Evolutionary conservation across 164 flowering plant species (phyloP).

Genomic region (Euptelea pleiosperma): DNA sequence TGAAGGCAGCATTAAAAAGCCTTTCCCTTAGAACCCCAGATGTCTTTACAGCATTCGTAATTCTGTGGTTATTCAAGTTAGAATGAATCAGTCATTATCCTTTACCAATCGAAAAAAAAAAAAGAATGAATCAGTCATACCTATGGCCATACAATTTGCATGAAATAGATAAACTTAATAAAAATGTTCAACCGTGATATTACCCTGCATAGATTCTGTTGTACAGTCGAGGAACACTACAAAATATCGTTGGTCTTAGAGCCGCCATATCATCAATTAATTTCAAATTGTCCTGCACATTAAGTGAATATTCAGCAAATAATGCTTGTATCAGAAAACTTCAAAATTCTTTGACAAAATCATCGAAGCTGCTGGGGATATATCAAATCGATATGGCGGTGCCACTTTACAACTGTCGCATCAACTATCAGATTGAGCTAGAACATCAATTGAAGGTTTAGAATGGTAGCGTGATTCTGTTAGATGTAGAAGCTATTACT

Average conservation of each 20-base stretch:
- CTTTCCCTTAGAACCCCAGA: constrained; percentile 80
- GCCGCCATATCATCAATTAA: constrained; percentile 90
- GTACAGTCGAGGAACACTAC: constrained; percentile 93
- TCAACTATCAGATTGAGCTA: too few species aligned
- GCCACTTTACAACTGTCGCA: background rate
- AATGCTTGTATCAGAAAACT: background rate
- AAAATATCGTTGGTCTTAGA: constrained; percentile 84
- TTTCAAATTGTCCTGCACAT: constrained; percentile 84
- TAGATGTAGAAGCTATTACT: too few species aligned
- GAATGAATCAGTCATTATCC: too few species aligned
- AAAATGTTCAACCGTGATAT: background rate
- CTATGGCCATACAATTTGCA: constrained; percentile 1
- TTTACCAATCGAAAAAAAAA: too few species aligned
- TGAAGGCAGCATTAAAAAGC: constrained; percentile 84
- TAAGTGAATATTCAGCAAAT: constrained; percentile 5
- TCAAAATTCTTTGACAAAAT: background rate
- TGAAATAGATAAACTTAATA: background rate
- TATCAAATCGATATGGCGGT: background rate
- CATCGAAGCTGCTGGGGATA: background rate
- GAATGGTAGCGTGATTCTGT: too few species aligned
- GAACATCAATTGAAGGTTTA: too few species aligned
- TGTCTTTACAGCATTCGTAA: constrained; percentile 78
- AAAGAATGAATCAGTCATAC: too few species aligned
- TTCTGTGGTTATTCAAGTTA: constrained; percentile 39
- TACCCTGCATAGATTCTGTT: constrained; percentile 88